Evolutionary conservation across 139 green algal genomes (phyloP).

Genomic region (Penium margaritaceum): DNA sequence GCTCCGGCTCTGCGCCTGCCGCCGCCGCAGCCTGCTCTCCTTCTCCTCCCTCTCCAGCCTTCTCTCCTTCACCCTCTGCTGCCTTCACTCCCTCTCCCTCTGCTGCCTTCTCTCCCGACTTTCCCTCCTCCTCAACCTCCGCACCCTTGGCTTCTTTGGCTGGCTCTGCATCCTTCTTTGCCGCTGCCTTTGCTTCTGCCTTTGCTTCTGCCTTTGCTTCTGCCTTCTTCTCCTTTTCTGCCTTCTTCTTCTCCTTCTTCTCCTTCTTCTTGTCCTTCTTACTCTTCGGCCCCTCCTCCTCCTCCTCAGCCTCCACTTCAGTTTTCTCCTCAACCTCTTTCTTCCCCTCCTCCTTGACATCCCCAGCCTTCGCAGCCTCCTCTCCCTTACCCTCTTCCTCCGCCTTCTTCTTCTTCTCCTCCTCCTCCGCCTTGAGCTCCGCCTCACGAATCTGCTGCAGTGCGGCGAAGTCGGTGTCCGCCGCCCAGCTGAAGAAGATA

Average conservation of each 20-base stretch:
- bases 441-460: conserved; percentile 36
- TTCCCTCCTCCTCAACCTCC: not conserved
- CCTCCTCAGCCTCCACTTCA: not conserved
- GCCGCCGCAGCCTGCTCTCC: not conserved
- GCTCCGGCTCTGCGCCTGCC: conserved; percentile 25
- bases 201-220: conserved; percentile 13
- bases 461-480: conserved; percentile 35
- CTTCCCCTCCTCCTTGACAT: not conserved
- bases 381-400: conserved; percentile 1
- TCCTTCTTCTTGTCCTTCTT: not conserved
- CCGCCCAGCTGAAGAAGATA: conserved; percentile 43
- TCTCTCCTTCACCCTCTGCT: not conserved
- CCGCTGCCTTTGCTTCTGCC: not conserved
- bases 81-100: conserved; percentile 2
- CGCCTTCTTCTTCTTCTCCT: not conserved
- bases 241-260: not conserved
- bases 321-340: not conserved
- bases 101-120: too few species aligned
- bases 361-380: not conserved
- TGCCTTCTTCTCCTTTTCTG: not conserved
- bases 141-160: not conserved
- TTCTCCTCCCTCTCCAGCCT: not conserved
- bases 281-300: not conserved
- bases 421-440: conserved; percentile 25
- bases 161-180: not conserved